Evolutionary conservation across 176 grass and related monocot species (phyloP).

Genomic region (Oryza officinalis): DNA sequence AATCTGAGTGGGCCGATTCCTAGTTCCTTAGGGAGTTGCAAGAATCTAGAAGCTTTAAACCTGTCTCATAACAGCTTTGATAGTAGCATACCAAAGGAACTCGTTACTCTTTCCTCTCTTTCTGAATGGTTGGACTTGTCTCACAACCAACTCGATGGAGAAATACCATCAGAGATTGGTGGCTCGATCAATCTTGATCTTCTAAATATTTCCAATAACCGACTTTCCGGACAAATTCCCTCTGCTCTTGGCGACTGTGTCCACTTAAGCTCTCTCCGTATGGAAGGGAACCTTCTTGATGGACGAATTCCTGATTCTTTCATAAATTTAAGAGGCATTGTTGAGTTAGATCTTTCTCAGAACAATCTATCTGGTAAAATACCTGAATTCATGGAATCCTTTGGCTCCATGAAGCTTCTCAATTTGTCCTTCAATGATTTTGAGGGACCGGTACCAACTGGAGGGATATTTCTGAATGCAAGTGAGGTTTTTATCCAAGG

Average conservation of each 20-base stretch:
- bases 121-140: constrained; percentile 17
- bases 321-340: not conserved
- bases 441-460: constrained; percentile 33
- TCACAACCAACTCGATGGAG: constrained; percentile 27
- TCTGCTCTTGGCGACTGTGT: constrained; percentile 27
- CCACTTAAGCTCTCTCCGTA: constrained; percentile 9
- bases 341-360: constrained; percentile 12
- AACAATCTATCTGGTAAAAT: constrained; percentile 45
- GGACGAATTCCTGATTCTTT: constrained; percentile 38
- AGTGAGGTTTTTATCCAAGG: constrained; percentile 5
- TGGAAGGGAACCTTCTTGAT: constrained; percentile 32
- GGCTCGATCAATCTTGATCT: not conserved
- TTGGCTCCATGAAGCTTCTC: not conserved
- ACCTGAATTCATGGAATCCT: constrained; percentile 11
- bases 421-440: constrained; percentile 46
- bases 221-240: constrained; percentile 20
- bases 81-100: constrained; percentile 32
- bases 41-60: not conserved
- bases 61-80: constrained; percentile 32
- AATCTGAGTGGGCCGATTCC: constrained; percentile 30
- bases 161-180: constrained; percentile 32
- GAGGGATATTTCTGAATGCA: constrained; percentile 27
- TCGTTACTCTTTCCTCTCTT: constrained; percentile 19
- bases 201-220: constrained; percentile 30
- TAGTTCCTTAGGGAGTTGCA: constrained; percentile 3